phyloP scores from a whole-genome alignment of 2,329 filamentous ascomycete genomes.

The Drechslerella stenobrocha region DNA sequence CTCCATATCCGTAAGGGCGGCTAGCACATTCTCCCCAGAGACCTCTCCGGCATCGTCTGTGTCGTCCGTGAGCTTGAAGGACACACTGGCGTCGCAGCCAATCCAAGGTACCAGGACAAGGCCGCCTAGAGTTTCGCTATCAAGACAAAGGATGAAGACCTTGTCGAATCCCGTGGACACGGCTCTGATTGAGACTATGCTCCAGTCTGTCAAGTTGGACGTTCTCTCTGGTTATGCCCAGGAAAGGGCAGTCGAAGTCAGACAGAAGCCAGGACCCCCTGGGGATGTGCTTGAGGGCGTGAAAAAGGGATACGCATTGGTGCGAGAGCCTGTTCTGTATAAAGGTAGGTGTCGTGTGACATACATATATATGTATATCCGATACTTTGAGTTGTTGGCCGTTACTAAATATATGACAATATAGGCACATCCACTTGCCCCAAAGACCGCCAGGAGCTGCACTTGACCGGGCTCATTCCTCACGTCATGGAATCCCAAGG shows the following conservation, averaged over 20 bases:
- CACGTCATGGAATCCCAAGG: slow-evolving; percentile 65
- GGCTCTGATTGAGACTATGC: slow-evolving; percentile 45
- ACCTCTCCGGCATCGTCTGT: slow-evolving; percentile 40
- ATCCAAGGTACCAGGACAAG: background rate
- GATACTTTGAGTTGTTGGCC: slow-evolving; percentile 1
- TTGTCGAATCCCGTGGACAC: slow-evolving; percentile 46
- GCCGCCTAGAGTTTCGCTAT: slow-evolving; percentile 28
- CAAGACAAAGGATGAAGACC: slow-evolving; percentile 45
- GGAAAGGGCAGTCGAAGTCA: slow-evolving; percentile 29
- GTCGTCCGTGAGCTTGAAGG: slow-evolving; percentile 25
- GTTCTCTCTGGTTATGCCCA: slow-evolving; percentile 38
- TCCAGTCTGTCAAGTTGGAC: slow-evolving; percentile 43
- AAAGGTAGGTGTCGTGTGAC: slow-evolving; percentile 14
- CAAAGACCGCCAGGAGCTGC: slow-evolving; percentile 66
- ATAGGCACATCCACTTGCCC: slow-evolving; percentile 67
- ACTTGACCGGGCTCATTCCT: slow-evolving; percentile 68
- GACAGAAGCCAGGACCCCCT: slow-evolving; percentile 17
- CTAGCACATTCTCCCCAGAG: slow-evolving; percentile 29
- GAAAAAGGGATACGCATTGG: slow-evolving; percentile 38
- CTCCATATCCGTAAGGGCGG: slow-evolving; percentile 3
- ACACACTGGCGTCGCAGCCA: slow-evolving; percentile 6
- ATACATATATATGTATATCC: background rate
- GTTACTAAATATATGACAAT: slow-evolving; percentile 4
- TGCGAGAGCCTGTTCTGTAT: slow-evolving; percentile 41
- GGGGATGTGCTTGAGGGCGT: slow-evolving; percentile 26